Evolutionary conservation across 2,329 filamentous ascomycete species (phyloP).

Genomic region (Rhynchosporium graminicola): DNA sequence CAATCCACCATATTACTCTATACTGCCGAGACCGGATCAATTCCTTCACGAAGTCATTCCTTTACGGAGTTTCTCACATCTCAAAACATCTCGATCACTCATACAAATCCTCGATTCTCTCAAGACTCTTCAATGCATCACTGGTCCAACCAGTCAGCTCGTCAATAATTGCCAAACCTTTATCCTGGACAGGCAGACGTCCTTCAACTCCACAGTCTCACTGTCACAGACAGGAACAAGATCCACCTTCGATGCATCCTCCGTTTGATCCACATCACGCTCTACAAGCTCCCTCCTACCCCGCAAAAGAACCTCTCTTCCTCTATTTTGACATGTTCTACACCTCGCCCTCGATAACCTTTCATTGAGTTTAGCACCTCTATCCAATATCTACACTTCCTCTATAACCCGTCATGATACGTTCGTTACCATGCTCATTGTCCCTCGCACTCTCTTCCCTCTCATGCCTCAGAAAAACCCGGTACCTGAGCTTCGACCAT

Average conservation of each 20-base stretch:
- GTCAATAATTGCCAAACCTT: background rate
- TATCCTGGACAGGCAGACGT: background rate
- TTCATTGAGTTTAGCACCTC: too few species aligned
- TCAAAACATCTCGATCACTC: background rate
- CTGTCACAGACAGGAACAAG: background rate
- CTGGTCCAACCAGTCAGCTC: background rate
- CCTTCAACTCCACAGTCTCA: background rate
- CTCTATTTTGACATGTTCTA: background rate
- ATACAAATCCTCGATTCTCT: background rate
- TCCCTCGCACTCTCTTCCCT: too few species aligned
- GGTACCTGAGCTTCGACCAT: too few species aligned
- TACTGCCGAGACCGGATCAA: background rate
- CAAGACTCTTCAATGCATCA: background rate
- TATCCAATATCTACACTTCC: too few species aligned
- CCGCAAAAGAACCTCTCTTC: slow-evolving; percentile 5
- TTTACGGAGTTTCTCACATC: background rate
- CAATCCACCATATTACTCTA: background rate
- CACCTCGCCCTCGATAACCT: too few species aligned
- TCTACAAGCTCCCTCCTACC: background rate
- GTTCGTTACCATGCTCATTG: too few species aligned
- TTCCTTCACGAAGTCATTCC: background rate
- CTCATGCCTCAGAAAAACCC: too few species aligned
- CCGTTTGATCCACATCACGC: background rate
- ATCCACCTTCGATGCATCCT: background rate
- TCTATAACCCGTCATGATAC: too few species aligned